Evolutionary conservation across 768 basidiomycete genomes (phyloP).

Genomic region (Russula foetens): DNA sequence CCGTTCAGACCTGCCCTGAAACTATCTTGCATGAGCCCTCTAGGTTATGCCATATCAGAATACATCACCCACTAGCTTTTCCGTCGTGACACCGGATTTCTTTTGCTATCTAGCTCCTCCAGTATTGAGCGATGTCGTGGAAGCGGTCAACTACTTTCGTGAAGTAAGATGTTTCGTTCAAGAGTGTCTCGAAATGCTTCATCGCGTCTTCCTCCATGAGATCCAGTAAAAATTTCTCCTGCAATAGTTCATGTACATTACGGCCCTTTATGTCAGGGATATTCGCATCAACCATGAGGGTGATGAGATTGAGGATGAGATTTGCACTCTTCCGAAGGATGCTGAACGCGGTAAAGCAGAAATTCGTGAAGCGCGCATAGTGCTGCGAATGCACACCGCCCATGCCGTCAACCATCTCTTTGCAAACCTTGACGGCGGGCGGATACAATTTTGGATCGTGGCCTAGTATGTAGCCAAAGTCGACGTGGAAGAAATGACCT

Average conservation of each 20-base stretch:
- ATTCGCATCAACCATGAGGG: constrained; percentile 95
- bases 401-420: constrained; percentile 99
- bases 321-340: constrained; percentile 95
- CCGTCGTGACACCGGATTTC: no score
- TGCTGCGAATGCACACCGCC: constrained; percentile 95
- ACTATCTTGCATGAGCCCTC: no score
- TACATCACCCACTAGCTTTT: no score
- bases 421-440: constrained; percentile 96
- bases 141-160: constrained; percentile 90
- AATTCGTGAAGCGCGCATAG: constrained; percentile 91
- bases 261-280: constrained; percentile 95
- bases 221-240: constrained; percentile 94
- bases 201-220: constrained; percentile 95
- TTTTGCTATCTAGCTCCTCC: constrained; percentile 55
- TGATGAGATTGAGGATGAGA: constrained; percentile 91
- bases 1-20: no score
- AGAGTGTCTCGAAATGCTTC: constrained; percentile 87
- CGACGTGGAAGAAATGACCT: constrained; percentile 98
- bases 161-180: constrained; percentile 93
- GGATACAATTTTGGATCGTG: constrained; percentile 97
- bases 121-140: constrained; percentile 86
- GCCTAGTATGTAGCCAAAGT: constrained; percentile 97
- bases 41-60: no score
- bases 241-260: constrained; percentile 81
- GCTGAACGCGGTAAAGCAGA: constrained; percentile 97